phyloP scores from a whole-genome alignment of 2,329 filamentous ascomycete species.

The Trichocomaceae sp. region DNA sequence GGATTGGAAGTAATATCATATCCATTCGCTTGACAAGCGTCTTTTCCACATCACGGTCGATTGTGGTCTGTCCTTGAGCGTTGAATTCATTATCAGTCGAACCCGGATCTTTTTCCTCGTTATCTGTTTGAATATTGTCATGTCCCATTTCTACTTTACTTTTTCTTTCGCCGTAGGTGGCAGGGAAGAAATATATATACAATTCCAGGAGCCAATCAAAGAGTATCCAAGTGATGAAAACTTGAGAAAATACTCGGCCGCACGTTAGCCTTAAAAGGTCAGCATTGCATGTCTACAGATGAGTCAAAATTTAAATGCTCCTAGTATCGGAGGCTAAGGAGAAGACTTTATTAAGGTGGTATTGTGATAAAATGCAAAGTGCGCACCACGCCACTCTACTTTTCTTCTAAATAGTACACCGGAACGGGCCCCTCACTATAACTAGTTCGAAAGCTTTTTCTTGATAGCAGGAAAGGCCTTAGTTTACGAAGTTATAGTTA shows the following conservation, averaged over 20 bases:
- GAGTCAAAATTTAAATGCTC: neutral
- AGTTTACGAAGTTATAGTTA: neutral
- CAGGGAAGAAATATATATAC: neutral
- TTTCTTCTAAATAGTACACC: neutral
- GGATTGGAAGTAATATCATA: slow-evolving; percentile 2
- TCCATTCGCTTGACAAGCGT: slow-evolving; percentile 2
- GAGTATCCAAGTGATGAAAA: neutral
- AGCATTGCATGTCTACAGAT: neutral
- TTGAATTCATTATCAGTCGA: neutral
- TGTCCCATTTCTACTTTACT: neutral
- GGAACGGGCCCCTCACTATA: neutral
- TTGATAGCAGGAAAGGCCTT: neutral
- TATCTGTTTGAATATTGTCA: neutral
- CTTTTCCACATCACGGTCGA: neutral
- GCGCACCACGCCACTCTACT: neutral
- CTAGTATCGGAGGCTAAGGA: neutral
- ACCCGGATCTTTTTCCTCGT: neutral
- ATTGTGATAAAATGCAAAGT: neutral
- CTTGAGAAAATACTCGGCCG: neutral
- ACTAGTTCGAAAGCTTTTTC: neutral
- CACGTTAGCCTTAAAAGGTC: neutral
- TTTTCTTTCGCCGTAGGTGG: neutral
- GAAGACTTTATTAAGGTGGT: neutral
- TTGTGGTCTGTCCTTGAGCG: neutral
- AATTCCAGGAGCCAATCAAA: neutral